Conservation (phyloP, 2,329 filamentous ascomycete genomes). For the Apiospora malaysiana region DNA sequence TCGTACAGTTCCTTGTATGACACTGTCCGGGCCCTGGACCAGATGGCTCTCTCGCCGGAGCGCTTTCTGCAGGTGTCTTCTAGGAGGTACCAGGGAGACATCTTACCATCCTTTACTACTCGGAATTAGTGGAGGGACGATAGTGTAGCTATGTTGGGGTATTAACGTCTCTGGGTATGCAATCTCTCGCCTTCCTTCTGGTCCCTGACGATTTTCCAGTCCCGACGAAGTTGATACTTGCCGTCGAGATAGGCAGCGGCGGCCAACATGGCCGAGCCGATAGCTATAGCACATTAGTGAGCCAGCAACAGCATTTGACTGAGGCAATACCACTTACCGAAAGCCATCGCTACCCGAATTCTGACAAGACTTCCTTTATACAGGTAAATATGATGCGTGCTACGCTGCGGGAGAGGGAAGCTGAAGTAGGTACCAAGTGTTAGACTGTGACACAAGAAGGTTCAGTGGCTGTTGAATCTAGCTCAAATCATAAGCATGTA, state of each 20-base stretch:
- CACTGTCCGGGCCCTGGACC: conserved; percentile 65
- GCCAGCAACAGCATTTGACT: neutral
- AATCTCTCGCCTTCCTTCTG: conserved; percentile 45
- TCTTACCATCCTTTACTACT: conserved; percentile 52
- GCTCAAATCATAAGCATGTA: neutral
- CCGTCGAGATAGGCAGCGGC: conserved; percentile 65
- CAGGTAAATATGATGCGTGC: neutral
- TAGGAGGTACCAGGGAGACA: conserved; percentile 68
- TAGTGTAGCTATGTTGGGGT: neutral
- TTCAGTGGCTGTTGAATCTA: too few relatives aligned
- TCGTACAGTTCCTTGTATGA: conserved; percentile 60
- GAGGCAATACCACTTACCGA: neutral
- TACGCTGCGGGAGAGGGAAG: neutral
- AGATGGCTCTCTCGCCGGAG: conserved; percentile 61
- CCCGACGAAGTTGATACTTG: conserved; percentile 67
- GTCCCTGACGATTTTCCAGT: conserved; percentile 52
- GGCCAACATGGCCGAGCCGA: conserved; percentile 31
- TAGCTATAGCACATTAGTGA: neutral
- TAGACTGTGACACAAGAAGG: too few relatives aligned
- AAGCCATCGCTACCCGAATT: neutral
- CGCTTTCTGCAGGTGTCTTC: conserved; percentile 56
- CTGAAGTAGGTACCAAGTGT: too few relatives aligned
- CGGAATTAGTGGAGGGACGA: neutral
- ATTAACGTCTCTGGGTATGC: conserved; percentile 51
- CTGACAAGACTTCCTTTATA: neutral